Percentiles rank a stretch among this genome's conserved stretches.
Evolutionary conservation across 495 filamentous ascomycete species (phyloP).

Genomic region (Talaromyces adpressus): DNA sequence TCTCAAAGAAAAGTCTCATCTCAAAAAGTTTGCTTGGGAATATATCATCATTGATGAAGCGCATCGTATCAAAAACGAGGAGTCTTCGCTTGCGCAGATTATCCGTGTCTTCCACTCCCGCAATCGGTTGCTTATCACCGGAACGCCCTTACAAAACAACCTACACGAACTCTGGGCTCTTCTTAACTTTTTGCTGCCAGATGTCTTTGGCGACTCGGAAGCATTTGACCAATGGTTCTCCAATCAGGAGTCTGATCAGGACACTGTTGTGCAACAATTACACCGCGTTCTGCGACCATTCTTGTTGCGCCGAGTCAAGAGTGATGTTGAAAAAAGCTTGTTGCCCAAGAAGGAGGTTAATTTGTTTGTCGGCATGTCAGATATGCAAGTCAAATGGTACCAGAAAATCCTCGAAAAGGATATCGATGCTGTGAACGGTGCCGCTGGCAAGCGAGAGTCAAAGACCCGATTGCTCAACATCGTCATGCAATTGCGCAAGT

Average conservation of each 20-base stretch:
- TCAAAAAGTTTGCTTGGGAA: conserved; percentile 99
- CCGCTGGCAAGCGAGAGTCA: conserved; percentile 93
- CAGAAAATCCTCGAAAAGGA: conserved; percentile 98
- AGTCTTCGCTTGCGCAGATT: conserved; percentile 93
- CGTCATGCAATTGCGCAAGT: conserved; percentile 99
- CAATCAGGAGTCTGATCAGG: conserved; percentile 78
- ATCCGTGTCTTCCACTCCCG: conserved; percentile 95
- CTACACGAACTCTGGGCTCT: conserved; percentile 99
- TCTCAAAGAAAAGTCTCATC: conserved; percentile 84
- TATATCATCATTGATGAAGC: conserved; percentile 99
- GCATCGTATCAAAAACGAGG: conserved; percentile 98
- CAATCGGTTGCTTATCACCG: conserved; percentile 92
- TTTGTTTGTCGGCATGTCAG: conserved; percentile 95
- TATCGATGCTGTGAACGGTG: conserved; percentile 97
- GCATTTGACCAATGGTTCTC: conserved; percentile 99
- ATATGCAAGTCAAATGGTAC: conserved; percentile 99
- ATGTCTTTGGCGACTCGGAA: conserved; percentile 94
- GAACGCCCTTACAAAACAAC: conserved; percentile 97
- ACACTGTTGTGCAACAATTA: conserved; percentile 94
- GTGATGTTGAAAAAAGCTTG: conserved; percentile 96
- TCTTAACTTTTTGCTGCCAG: conserved; percentile 92
- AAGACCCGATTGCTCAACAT: conserved; percentile 99
- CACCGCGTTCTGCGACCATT: conserved; percentile 93
- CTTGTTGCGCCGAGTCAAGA: conserved; percentile 92
- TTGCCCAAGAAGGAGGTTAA: conserved; percentile 97